Percentiles rank a stretch among this genome's conserved stretches.
phyloP scores from a whole-genome alignment of 495 filamentous ascomycete species.

The Bombardia bombarda region DNA sequence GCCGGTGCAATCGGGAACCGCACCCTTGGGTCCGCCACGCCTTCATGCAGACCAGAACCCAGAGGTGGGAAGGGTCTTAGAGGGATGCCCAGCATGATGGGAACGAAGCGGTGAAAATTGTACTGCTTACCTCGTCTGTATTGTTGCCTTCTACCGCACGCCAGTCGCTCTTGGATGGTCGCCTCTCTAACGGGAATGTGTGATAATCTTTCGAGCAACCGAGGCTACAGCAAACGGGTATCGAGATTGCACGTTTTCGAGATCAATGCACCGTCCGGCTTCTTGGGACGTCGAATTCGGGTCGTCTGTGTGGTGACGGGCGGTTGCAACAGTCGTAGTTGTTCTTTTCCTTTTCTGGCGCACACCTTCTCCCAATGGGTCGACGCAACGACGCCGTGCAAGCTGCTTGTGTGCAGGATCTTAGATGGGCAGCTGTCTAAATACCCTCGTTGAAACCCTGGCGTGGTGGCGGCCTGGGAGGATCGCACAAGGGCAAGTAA shows the following conservation, averaged over 20 bases:
- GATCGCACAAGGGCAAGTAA: conserved; percentile 17
- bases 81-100: neutral
- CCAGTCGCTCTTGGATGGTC: too few relatives aligned
- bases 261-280: too few relatives aligned
- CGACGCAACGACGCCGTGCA: conserved; percentile 15
- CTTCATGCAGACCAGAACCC: neutral
- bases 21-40: conserved; percentile 5
- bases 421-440: conserved; percentile 13
- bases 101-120: neutral
- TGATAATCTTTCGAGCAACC: neutral
- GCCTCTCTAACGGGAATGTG: neutral
- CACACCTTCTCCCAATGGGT: conserved; percentile 9
- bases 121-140: neutral
- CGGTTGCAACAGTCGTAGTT: too few relatives aligned
- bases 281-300: too few relatives aligned
- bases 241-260: too few relatives aligned
- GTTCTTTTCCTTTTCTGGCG: too few relatives aligned
- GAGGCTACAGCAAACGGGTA: too few relatives aligned
- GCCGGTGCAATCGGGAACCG: conserved; percentile 11
- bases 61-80: neutral
- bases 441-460: conserved; percentile 15
- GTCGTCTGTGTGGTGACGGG: too few relatives aligned
- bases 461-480: conserved; percentile 14
- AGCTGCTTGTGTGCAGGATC: conserved; percentile 16
- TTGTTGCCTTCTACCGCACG: too few relatives aligned